A percentile compares a stretch with the other conserved stretches of the same genome.
Evolutionary conservation across 2,329 filamentous ascomycete genomes (phyloP).

Genomic region (Penicillium sp.): DNA sequence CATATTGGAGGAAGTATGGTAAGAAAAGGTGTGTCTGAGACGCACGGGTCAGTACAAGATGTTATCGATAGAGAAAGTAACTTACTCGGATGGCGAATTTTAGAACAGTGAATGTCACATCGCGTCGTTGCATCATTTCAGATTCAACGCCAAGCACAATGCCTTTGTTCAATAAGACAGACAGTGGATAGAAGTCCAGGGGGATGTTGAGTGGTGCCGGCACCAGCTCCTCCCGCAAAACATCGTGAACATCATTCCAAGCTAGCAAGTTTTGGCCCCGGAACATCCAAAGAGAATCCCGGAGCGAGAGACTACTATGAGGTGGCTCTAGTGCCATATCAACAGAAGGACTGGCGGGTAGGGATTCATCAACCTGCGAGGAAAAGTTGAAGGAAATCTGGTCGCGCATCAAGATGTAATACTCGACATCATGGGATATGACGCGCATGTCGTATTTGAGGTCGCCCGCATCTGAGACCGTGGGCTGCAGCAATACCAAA

Average conservation of each 20-base stretch:
- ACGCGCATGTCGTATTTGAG: slow-evolving; percentile 98
- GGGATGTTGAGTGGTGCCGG: slow-evolving; percentile 73
- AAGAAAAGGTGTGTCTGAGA: slow-evolving; percentile 90
- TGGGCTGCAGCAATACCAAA: slow-evolving; percentile 85
- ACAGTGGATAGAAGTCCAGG: slow-evolving; percentile 94
- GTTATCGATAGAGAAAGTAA: not conserved
- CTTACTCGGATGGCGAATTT: slow-evolving; percentile 83
- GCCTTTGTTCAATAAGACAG: slow-evolving; percentile 81
- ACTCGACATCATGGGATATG: slow-evolving; percentile 93
- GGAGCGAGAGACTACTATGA: slow-evolving; percentile 58
- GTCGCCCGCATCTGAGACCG: slow-evolving; percentile 75
- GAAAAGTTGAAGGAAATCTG: slow-evolving; percentile 58
- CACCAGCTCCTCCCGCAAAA: slow-evolving; percentile 73
- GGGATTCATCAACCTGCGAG: slow-evolving; percentile 47
- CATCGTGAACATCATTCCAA: slow-evolving; percentile 85
- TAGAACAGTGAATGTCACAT: slow-evolving; percentile 87
- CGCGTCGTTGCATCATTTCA: slow-evolving; percentile 87
- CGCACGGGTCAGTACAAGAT: slow-evolving; percentile 9
- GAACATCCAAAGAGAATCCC: slow-evolving; percentile 92
- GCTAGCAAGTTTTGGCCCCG: slow-evolving; percentile 81
- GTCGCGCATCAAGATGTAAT: slow-evolving; percentile 89
- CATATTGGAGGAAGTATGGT: slow-evolving; percentile 78
- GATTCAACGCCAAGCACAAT: slow-evolving; percentile 88
- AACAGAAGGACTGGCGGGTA: slow-evolving; percentile 51
- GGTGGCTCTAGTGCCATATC: slow-evolving; percentile 47